Base-by-base conservation (phyloP, 176 grass and related monocot species). In the Ensete ventricosum region DNA sequence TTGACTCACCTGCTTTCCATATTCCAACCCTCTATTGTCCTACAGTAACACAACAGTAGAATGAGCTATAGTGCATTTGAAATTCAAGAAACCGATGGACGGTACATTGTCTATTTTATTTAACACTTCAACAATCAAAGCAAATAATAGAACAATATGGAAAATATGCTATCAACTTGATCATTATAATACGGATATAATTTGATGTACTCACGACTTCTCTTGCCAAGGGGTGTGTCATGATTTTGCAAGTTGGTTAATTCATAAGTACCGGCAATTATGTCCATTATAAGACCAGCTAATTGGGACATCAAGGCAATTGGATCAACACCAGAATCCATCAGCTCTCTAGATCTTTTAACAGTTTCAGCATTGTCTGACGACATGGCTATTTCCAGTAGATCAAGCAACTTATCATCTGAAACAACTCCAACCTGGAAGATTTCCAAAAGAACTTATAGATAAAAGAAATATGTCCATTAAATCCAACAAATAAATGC, bases 221-320 rank as follows among this genome's bases (percentile, higher is more conserved):
- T 88, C 77, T 78, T 88, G 62, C 88, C 84, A 67, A 88, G 89
- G 66, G 85, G 80, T 86, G 83, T 86, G 21, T 71, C 86, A 64
- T 82, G 78, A 55, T 74, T 85, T 14, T 84, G 90, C 52, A 91
- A 86, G 67, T 89, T 87, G 13, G 90, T 82, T 71, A 98, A 75
- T 75, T 75, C 83, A 62, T 98, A 92, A 68, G 94, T 99, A 50
- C 95, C 95, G 84, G 95, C 90, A 93, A 99, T 99, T 70, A 99
- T 99, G 72, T 99, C 90, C 90, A 99, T 94, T 83, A 99, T 99
- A 69, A 99, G 86, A 76, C 88, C 90, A 83, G 95, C 95, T 84
- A 99, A 88, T 51, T 99, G 95, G 74, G 95, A 94, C 95, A 99
- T 99, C 78, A 99, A 87, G 54, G 95, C 90, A 86, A 99, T 99